phyloP scores from a whole-genome alignment of 1,139 yeast species.

The Geotrichum candidum region DNA sequence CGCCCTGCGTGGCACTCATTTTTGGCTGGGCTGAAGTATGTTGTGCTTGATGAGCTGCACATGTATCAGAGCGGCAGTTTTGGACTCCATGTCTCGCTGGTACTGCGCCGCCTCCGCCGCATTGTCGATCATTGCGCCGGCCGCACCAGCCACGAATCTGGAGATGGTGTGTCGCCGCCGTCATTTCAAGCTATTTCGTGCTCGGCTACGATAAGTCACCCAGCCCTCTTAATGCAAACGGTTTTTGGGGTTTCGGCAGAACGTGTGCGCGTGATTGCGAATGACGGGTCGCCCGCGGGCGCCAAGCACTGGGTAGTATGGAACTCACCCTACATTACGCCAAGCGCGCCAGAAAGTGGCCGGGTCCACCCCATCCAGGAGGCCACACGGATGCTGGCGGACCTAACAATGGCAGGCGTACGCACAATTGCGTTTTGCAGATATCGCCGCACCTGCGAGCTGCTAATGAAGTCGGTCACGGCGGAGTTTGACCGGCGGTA shows the following conservation, averaged over 20 bases:
- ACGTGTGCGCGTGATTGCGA: slow-evolving; percentile 45
- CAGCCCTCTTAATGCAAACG: slow-evolving; percentile 58
- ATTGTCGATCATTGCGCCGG: slow-evolving; percentile 53
- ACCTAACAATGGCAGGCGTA: slow-evolving; percentile 56
- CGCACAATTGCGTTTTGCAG: slow-evolving; percentile 88
- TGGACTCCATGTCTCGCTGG: slow-evolving; percentile 85
- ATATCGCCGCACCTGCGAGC: slow-evolving; percentile 78
- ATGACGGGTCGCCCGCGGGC: slow-evolving; percentile 89
- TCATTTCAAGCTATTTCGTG: slow-evolving; percentile 68
- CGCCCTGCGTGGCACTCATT: slow-evolving; percentile 60
- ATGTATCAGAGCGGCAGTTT: slow-evolving; percentile 74
- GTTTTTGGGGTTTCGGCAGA: slow-evolving; percentile 58
- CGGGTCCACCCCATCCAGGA: slow-evolving; percentile 69
- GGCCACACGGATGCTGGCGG: slow-evolving; percentile 65
- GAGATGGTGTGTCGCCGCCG: neutral
- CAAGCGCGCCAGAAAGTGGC: slow-evolving; percentile 43
- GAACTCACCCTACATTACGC: slow-evolving; percentile 71
- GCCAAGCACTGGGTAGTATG: slow-evolving; percentile 69
- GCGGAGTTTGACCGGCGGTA: slow-evolving; percentile 36
- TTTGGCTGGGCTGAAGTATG: slow-evolving; percentile 54
- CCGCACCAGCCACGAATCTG: slow-evolving; percentile 42
- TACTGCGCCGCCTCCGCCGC: slow-evolving; percentile 70
- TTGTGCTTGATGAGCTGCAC: slow-evolving; percentile 85
- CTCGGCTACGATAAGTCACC: slow-evolving; percentile 83
- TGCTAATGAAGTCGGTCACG: slow-evolving; percentile 76